A percentile compares a stretch with the other conserved stretches of the same genome.
Evolutionary conservation across 2,329 filamentous ascomycete genomes (phyloP).

Genomic region (Pseudogymnoascus sp.): DNA sequence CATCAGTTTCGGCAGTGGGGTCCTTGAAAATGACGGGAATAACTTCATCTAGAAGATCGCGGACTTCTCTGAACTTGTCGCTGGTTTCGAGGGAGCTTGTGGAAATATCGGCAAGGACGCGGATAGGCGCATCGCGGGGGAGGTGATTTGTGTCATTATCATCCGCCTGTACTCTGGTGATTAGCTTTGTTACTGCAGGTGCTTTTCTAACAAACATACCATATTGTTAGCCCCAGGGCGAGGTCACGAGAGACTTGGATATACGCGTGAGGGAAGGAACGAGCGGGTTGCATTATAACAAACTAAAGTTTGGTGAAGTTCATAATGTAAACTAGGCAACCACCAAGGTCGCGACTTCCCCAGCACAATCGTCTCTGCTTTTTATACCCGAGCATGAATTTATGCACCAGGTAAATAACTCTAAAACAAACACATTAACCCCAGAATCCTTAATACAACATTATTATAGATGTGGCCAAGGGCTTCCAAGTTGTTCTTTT

Average conservation of each 20-base stretch:
- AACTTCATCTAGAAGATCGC: neutral
- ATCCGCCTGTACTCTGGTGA: neutral
- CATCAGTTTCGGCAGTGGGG: neutral
- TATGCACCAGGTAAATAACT: neutral
- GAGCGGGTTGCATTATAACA: neutral
- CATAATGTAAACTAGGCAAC: neutral
- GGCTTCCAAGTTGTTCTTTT: neutral
- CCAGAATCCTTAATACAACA: neutral
- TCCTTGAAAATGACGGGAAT: neutral
- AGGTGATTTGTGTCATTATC: neutral
- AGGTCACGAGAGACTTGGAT: neutral
- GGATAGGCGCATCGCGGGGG: neutral
- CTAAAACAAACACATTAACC: neutral
- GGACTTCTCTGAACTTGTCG: neutral
- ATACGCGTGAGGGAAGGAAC: neutral
- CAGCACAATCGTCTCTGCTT: neutral
- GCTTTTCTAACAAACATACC: neutral
- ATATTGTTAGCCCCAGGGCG: neutral
- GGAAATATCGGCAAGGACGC: neutral
- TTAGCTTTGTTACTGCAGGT: neutral
- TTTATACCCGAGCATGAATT: neutral
- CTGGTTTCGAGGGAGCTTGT: neutral
- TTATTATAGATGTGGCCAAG: neutral
- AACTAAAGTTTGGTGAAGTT: neutral
- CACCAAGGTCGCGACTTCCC: neutral